Percentiles rank a stretch among this genome's conserved stretches.
Evolutionary conservation across 805 yeast species (phyloP).

Genomic region (Kuraishia floccosa): DNA sequence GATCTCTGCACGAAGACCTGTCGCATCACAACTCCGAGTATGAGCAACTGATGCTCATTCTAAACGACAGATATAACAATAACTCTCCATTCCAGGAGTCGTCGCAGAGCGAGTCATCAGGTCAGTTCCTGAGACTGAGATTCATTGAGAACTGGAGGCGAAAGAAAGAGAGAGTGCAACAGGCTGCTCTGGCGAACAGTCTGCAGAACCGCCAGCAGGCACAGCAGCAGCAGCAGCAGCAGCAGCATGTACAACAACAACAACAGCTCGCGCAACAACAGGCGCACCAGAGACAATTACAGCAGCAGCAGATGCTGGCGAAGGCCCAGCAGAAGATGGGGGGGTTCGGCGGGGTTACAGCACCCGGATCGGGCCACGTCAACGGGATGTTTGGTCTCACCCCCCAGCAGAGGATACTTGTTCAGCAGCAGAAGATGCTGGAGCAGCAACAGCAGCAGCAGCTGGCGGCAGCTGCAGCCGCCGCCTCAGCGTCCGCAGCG

Average conservation of each 20-base stretch:
- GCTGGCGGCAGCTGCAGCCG: conserved; percentile 20
- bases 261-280: conserved; percentile 7
- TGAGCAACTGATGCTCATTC: conserved; percentile 78
- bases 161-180: conserved; percentile 44
- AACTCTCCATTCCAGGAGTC: conserved; percentile 22
- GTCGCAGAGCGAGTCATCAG: conserved; percentile 15
- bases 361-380: conserved; percentile 4
- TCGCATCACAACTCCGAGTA: conserved; percentile 76
- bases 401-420: conserved; percentile 15
- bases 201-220: conserved; percentile 4
- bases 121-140: conserved; percentile 75
- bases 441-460: conserved; percentile 18
- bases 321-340: not conserved
- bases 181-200: conserved; percentile 19
- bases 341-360: conserved; percentile 5
- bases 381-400: conserved; percentile 15
- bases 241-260: conserved; percentile 6
- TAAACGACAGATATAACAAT: conserved; percentile 37
- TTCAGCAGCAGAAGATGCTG: conserved; percentile 15
- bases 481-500: conserved; percentile 3
- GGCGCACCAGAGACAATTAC: conserved; percentile 6
- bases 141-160: conserved; percentile 82
- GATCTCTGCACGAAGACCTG: conserved; percentile 49
- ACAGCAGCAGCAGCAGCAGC: conserved; percentile 8
- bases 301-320: conserved; percentile 5